Evolutionary conservation across 331 rosid species (phyloP), one percentile per base, ranked within the genome.

Genomic region (Telfairia occidentalis): DNA sequence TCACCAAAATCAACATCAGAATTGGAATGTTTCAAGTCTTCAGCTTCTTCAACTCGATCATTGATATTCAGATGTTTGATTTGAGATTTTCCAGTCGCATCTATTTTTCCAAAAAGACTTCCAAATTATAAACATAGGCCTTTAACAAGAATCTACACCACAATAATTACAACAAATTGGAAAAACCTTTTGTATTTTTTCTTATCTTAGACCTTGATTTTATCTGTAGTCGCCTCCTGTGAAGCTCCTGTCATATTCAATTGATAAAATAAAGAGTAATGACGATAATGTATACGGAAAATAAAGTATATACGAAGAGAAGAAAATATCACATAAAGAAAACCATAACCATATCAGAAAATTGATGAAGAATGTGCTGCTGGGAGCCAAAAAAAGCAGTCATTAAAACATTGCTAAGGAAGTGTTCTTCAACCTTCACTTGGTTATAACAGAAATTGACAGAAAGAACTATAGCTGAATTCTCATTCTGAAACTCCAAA

Each of bases 211-310:
- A 50, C 49, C 46, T 73, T 32, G 64, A 73, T 73, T 73, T 73
- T 32, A 73, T 73, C 60, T 73, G 76, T 8, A 73, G 50, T n/a
- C 76, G 63, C 32, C 64, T 73, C 49, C 64, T 73, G 10, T 73
- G 76, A 30, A 73, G 76, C 64, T 73, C 64, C 76, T 73, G 64
- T 30, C 48, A 49, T 15, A 69, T 70, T 45, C 48, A 71, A 30
- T 49, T 46, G 60, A 71, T 28, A 3, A 13, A 23, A 30, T 69
- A 23, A 23, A 43, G 57, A 70, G 15, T 24, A 38, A 23, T 46
- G 48, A 23, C 28, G 48, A 32, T 7, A 12, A 32, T 53, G 21
- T 11, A 71, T 26, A 52, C n/a, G 12, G 46, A 46, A 63, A 19
- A 59, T 3, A 59, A 28, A n/a, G 7, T 3, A 49, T 5, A 30